phyloP scores from a whole-genome alignment of 306 rosid genomes.

The Nissolia schottii region DNA sequence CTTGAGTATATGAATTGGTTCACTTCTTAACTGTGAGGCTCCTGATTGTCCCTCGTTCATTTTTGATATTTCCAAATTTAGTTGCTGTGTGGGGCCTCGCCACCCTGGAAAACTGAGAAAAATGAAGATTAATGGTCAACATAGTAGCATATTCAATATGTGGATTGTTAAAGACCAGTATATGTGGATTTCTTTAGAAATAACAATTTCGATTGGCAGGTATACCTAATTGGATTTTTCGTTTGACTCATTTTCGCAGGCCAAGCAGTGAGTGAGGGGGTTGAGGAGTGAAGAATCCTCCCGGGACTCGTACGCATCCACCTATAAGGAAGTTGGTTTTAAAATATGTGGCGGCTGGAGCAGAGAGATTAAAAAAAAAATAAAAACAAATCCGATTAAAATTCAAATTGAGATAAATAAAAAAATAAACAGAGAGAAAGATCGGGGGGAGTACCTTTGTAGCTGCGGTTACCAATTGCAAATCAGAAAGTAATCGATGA shows the following conservation, averaged over 20 bases:
- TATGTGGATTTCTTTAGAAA: not conserved
- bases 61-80: not conserved
- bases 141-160: not conserved
- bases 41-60: not conserved
- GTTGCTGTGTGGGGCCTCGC: not conserved
- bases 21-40: not conserved
- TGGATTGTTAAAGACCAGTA: not conserved
- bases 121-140: not conserved
- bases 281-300: not conserved
- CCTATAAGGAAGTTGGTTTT: conserved; percentile 19
- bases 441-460: too few species aligned
- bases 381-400: too few species aligned
- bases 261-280: conserved; percentile 63
- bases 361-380: too few species aligned
- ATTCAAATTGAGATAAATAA: too few species aligned
- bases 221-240: not conserved
- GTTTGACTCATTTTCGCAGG: conserved; percentile 36
- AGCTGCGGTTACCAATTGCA: too few species aligned
- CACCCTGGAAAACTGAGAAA: not conserved
- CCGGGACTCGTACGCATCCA: not conserved
- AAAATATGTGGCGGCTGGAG: conserved; percentile 9
- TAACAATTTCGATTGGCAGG: not conserved
- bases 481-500: too few species aligned
- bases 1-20: conserved; percentile 24
- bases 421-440: too few species aligned